Base-by-base conservation (phyloP, 208 protist genomes). In the Leishmania arabica region DNA sequence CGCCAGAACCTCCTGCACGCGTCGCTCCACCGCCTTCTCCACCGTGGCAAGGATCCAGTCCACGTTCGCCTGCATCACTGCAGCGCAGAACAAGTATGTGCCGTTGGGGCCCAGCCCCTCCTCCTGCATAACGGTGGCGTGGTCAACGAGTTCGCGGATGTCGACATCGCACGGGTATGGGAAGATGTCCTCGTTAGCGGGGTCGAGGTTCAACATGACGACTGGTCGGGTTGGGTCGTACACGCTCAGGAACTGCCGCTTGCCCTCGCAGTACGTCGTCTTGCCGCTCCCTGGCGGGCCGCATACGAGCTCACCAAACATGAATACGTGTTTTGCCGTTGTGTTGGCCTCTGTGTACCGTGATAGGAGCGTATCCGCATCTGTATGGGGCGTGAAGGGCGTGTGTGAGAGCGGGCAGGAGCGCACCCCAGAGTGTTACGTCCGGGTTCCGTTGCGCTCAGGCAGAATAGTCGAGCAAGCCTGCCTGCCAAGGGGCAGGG, bases 61-160 rank as follows among this genome's bases (percentile, higher is more conserved):
- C 24, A 97, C 87, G 80, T 91, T 84, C 0, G 71, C 73, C 80
- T 97, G 82, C 72, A 99, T 89, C 56, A 99, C 98, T 49, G 99
- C 97, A 71, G 99, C 98, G 81, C 98, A 99, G 83, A 98, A 99
- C 47, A 99, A 79, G 49, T 99, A 96, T 37, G 88, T 96, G 13
- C 99, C 99, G 86, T 99, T 99, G 13, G 99, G 99, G 1, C 99
- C 99, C 6, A 99, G 90, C 4, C 89, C 82, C 54, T 98, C 91
- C 3, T 94, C 85, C n/a, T 94, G 84, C 98, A 99, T 99, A 1
- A 98, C 96, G 27, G 84, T 86, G 4, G 92, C 87, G 24, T 99
- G 92, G 42, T 87, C 89, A 9, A 99, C 92, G 0, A 99, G 76
- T 9, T 99, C 95, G 11, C 90, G 85, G 15, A 99, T 90, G 83